Base-by-base conservation (phyloP, 2,329 filamentous ascomycete genomes). In the Thelonectria rubi region DNA sequence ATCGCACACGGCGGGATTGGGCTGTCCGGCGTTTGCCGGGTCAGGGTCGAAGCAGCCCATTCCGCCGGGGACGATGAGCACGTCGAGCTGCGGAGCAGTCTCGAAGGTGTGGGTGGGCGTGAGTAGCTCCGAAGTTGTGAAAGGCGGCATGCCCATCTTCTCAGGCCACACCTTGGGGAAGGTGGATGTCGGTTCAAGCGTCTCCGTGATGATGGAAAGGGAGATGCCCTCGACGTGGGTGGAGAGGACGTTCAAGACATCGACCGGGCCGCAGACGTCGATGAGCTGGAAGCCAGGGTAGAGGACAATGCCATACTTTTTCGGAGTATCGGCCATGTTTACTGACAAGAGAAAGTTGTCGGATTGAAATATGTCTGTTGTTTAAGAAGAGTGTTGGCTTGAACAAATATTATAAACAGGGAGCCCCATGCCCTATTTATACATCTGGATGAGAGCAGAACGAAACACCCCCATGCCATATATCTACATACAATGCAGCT, bases 31-130 rank as follows among this genome's bases (percentile, higher is more conserved):
- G 5, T 62, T 62, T 10, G 39, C 40, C 2, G 55, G 60, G 8
- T 59, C 60, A 3, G 55, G 60, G 7, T 62, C 60, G 34, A 62
- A 62, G 40, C 60, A 62, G 5, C 86, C 85, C 1, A 77, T 58
- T 0, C 86, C 85, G 2, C 86, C 86, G 0, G 86, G 86, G 7
- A 88, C 72, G 14, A 88, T 68, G 40, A 88, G 74, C 11, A 87
- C 81, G 48, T 88, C 84, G 0, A 87, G 72, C 5, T 78, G 73
- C 0, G 81, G 82, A 0, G 80, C 75, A 0, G 71, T 72, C 20
- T 71, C 73, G 58, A 84, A 84, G 0, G 84, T 86, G 63, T 71
- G 71, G 12, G 72, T 71, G 2, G 72, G 69, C 11, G 67, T 58
- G 30, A 73, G 46, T 9, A 56, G 67, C 3, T 74, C 72, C 14